Evolutionary conservation across 306 rosid genomes (phyloP).

Genomic region (Cucurbita ficifolia): DNA sequence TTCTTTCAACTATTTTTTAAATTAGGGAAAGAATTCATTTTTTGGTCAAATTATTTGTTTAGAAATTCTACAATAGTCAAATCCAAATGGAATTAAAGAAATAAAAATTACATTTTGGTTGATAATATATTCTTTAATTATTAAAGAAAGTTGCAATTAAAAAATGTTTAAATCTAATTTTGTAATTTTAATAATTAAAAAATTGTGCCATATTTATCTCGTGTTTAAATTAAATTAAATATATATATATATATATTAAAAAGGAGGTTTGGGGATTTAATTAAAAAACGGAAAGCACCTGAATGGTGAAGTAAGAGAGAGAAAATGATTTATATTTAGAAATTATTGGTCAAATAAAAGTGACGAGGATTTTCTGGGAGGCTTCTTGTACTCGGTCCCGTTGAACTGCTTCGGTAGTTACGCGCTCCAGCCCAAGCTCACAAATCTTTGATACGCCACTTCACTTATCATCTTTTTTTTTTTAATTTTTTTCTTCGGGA

Average conservation of each 20-base stretch:
- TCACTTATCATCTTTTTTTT: not conserved
- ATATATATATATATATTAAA: not conserved
- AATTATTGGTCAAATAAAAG: not conserved
- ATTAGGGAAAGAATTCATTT: not conserved
- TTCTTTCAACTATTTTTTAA: not conserved
- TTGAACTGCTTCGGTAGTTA: not conserved
- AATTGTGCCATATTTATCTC: not conserved
- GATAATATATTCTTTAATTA: too few relatives aligned
- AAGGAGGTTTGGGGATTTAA: not conserved
- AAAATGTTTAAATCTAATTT: too few relatives aligned
- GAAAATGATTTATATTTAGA: not conserved
- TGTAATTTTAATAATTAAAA: too few relatives aligned
- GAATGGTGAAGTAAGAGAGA: not conserved
- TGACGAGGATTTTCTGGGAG: not conserved
- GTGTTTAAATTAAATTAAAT: not conserved
- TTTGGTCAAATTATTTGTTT: not conserved
- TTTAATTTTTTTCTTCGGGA: not conserved
- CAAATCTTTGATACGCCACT: not conserved
- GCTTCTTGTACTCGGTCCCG: not conserved
- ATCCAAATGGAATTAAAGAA: not conserved
- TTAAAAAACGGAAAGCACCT: not conserved
- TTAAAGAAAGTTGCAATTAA: too few relatives aligned
- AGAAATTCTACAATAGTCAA: not conserved
- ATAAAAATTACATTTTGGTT: not conserved
- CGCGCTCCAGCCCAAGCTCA: not conserved